Evolutionary conservation across 2,329 filamentous ascomycete genomes (phyloP).

Genomic region (Talaromyces sp.): DNA sequence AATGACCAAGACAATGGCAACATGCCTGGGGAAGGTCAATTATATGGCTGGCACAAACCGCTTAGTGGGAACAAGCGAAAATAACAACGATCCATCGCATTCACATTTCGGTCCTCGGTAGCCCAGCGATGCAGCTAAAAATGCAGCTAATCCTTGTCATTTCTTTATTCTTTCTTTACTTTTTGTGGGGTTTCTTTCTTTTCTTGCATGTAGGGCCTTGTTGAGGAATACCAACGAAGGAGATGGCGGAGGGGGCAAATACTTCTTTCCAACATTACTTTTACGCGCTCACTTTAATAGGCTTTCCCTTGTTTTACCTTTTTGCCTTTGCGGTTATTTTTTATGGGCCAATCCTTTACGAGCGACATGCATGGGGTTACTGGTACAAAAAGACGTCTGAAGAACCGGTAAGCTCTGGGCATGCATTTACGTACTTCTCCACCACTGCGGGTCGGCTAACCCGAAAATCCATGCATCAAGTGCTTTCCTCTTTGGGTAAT

Average conservation of each 20-base stretch:
- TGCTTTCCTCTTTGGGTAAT: constrained; percentile 11
- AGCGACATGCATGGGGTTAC: neutral
- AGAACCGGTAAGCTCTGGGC: neutral
- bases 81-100: neutral
- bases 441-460: neutral
- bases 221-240: neutral
- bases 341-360: neutral
- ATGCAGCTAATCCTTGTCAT: neutral
- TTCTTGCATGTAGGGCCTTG: neutral
- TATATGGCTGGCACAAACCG: neutral
- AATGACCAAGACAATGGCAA: neutral
- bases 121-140: neutral
- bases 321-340: neutral
- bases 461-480: constrained; percentile 1
- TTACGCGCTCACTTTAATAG: neutral
- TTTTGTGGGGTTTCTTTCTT: too few relatives aligned
- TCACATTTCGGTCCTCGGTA: neutral
- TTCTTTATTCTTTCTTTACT: too few relatives aligned
- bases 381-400: neutral
- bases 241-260: neutral
- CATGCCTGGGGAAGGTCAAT: neutral
- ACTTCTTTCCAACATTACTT: neutral
- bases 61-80: neutral
- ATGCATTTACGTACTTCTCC: constrained; percentile 4
- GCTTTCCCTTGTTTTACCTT: neutral